phyloP scores from a whole-genome alignment of 176 grass and related monocot genomes.

The Eremochloa ophiuroides region DNA sequence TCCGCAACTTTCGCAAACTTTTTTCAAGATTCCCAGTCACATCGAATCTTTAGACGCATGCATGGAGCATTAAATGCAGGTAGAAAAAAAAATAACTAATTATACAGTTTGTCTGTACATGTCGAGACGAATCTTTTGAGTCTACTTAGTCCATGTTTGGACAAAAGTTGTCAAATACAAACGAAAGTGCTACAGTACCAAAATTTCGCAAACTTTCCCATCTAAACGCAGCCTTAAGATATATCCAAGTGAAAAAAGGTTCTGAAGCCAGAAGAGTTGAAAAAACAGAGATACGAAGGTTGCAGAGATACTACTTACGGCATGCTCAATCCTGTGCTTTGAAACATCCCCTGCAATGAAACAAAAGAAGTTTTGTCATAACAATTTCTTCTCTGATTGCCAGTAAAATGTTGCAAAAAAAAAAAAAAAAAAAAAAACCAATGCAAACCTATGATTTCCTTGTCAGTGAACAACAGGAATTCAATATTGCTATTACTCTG shows the following conservation, averaged over 20 bases:
- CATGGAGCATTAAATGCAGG: too few relatives aligned
- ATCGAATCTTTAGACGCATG: too few relatives aligned
- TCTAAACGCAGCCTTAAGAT: too few relatives aligned
- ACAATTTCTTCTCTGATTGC: neutral
- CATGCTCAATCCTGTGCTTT: slow-evolving; percentile 47
- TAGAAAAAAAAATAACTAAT: too few relatives aligned
- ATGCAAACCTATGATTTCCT: neutral
- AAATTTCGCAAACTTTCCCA: too few relatives aligned
- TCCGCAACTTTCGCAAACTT: too few relatives aligned
- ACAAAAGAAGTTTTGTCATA: neutral
- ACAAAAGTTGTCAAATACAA: too few relatives aligned
- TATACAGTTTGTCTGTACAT: too few relatives aligned
- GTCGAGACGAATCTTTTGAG: too few relatives aligned
- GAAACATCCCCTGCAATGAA: slow-evolving; percentile 51
- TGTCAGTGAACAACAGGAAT: neutral
- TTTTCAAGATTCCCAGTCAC: too few relatives aligned
- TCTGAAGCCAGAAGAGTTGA: neutral
- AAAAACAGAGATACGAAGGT: neutral
- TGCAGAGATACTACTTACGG: slow-evolving; percentile 54
- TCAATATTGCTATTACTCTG: neutral
- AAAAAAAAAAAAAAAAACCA: neutral
- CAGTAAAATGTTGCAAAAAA: neutral
- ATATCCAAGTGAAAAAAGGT: neutral
- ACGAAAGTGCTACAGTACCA: too few relatives aligned
- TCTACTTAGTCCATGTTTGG: too few relatives aligned